Conservation (phyloP, 495 filamentous ascomycete genomes). For the Tuber aestivum region DNA sequence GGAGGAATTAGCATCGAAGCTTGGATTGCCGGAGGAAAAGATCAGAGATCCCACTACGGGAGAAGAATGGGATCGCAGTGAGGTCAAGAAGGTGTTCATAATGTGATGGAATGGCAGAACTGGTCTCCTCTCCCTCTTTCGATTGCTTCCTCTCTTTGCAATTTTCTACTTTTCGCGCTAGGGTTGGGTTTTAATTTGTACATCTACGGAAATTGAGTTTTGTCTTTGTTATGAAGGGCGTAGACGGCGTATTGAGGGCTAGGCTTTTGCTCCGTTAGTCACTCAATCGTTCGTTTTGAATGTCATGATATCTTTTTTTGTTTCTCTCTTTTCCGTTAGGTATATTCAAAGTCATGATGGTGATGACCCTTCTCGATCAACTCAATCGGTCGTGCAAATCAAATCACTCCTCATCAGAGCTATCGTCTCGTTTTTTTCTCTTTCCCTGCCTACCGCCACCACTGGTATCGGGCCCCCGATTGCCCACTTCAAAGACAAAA, state of each 20-base stretch:
- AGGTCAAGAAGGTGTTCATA: slow-evolving; percentile 86
- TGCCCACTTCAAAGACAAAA: slow-evolving; percentile 61
- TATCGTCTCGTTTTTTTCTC: slow-evolving; percentile 28
- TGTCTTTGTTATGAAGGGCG: not conserved
- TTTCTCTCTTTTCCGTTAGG: slow-evolving; percentile 1
- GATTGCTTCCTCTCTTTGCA: not conserved
- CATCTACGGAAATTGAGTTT: not conserved
- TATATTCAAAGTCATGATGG: slow-evolving; percentile 3
- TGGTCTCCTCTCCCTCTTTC: not conserved
- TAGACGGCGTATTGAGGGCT: not conserved
- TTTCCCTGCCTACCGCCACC: slow-evolving; percentile 17
- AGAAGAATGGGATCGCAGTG: slow-evolving; percentile 54
- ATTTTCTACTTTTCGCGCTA: not conserved
- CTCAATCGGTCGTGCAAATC: slow-evolving; percentile 40
- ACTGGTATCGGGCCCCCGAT: slow-evolving; percentile 44
- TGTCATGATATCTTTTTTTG: slow-evolving; percentile 3
- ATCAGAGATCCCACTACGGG: slow-evolving; percentile 80
- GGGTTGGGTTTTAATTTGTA: not conserved
- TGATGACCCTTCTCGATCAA: slow-evolving; percentile 8
- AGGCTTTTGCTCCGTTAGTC: not conserved
- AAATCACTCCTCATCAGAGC: slow-evolving; percentile 50
- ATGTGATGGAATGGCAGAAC: slow-evolving; percentile 46
- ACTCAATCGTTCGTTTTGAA: not conserved
- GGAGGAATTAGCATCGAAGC: slow-evolving; percentile 67
- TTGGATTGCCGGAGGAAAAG: slow-evolving; percentile 55